Conservation (phyloP, 306 rosid species). For the Fragaria iinumae region DNA sequence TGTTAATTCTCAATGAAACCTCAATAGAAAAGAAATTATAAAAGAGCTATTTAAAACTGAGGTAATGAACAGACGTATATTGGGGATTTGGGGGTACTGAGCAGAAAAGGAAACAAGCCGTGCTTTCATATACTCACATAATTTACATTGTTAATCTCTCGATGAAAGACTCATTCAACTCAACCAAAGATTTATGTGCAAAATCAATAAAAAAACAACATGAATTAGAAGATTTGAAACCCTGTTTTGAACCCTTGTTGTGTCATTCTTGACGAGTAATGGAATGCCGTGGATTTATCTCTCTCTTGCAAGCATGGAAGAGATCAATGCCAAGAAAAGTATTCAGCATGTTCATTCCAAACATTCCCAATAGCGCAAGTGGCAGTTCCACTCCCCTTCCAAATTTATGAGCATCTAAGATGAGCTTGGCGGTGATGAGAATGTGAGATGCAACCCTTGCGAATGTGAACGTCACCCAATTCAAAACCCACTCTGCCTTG, state of each 20-base stretch:
- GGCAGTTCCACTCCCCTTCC: conserved; percentile 82
- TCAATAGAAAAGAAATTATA: no score
- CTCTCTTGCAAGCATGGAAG: conserved; percentile 67
- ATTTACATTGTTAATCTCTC: background rate
- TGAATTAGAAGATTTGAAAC: background rate
- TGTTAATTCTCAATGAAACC: no score
- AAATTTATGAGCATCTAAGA: conserved; percentile 69
- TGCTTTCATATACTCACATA: conserved; percentile 6
- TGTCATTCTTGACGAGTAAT: conserved; percentile 42
- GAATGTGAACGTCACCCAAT: conserved; percentile 64
- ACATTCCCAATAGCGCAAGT: conserved; percentile 81
- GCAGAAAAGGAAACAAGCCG: conserved; percentile 3
- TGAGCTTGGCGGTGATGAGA: conserved; percentile 78
- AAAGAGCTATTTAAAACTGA: background rate
- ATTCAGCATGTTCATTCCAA: conserved; percentile 85
- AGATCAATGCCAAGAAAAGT: conserved; percentile 83
- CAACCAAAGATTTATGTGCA: background rate
- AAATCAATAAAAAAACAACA: conserved; percentile 24
- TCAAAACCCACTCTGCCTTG: conserved; percentile 82
- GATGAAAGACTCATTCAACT: background rate
- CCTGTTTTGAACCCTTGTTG: conserved; percentile 2
- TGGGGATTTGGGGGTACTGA: background rate
- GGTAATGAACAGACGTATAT: background rate
- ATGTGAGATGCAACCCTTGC: conserved; percentile 66
- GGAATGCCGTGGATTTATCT: conserved; percentile 34